A percentile compares a stretch with the other conserved stretches of the same genome.
phyloP scores from a whole-genome alignment of 768 basidiomycete genomes.

The Tricholoma terreum region DNA sequence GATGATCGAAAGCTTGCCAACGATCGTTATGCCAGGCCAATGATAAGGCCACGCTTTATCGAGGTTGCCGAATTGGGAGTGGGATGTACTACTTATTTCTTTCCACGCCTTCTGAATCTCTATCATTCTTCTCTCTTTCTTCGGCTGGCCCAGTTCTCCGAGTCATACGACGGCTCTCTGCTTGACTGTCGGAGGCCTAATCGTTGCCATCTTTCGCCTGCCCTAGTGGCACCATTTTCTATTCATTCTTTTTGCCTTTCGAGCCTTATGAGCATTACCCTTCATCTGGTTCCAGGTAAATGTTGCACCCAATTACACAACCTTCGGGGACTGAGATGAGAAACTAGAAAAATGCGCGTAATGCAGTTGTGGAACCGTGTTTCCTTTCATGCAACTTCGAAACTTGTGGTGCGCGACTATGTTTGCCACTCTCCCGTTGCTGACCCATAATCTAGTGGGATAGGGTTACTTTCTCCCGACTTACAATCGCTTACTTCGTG shows the following conservation, averaged over 20 bases:
- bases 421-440: background rate
- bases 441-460: conserved; percentile 48
- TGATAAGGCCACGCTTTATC: background rate
- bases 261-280: background rate
- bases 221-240: conserved; percentile 45
- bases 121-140: conserved; percentile 19
- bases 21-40: background rate
- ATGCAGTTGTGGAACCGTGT: conserved; percentile 31
- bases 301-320: background rate
- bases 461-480: conserved; percentile 63
- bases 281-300: conserved; percentile 5
- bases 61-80: background rate
- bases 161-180: conserved; percentile 22
- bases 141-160: conserved; percentile 25
- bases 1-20: conserved; percentile 6
- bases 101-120: too few species aligned
- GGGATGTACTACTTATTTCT: background rate
- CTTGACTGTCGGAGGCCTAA: conserved; percentile 21
- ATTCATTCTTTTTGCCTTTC: conserved; percentile 11
- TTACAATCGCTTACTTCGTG: conserved; percentile 62
- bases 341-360: conserved; percentile 19
- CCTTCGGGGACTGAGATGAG: background rate
- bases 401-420: conserved; percentile 43
- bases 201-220: conserved; percentile 13
- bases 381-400: conserved; percentile 33